Evolutionary conservation across 129 eudicot species (phyloP).

Genomic region (Apium graveolens): DNA sequence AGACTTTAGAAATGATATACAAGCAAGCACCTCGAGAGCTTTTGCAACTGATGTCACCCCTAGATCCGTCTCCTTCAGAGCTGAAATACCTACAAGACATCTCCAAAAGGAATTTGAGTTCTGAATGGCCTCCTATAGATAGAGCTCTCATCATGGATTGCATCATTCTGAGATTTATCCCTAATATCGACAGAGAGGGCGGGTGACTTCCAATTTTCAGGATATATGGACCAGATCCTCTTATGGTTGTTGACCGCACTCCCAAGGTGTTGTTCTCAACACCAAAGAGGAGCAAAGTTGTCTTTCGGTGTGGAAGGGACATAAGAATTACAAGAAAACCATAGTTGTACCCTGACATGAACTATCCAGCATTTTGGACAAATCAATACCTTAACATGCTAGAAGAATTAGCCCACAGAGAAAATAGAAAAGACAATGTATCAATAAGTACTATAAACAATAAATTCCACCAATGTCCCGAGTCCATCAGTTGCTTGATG

Average conservation of each 20-base stretch:
- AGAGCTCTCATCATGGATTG: constrained; percentile 67
- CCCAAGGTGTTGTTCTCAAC: constrained; percentile 57
- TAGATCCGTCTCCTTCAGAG: constrained; percentile 80
- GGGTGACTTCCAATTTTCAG: constrained; percentile 79
- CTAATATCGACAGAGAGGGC: constrained; percentile 68
- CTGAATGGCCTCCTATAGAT: constrained; percentile 75
- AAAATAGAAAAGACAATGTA: background rate
- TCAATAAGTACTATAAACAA: constrained; percentile 58
- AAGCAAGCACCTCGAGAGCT: constrained; percentile 82
- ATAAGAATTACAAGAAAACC: background rate
- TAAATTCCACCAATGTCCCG: constrained; percentile 51
- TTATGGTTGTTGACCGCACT: constrained; percentile 52
- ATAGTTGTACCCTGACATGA: background rate
- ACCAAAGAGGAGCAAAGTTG: constrained; percentile 43
- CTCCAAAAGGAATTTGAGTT: constrained; percentile 64
- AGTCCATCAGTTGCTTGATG: constrained; percentile 63
- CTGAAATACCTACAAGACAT: constrained; percentile 76
- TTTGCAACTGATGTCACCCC: constrained; percentile 49
- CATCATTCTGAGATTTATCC: constrained; percentile 57
- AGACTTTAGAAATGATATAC: constrained; percentile 72
- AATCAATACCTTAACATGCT: background rate
- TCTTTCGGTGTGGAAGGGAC: background rate
- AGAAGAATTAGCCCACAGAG: background rate
- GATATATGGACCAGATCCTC: constrained; percentile 76
- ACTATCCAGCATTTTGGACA: background rate